A percentile compares a stretch with the other conserved stretches of the same genome.
These are phyloP conservation scores for Westerdykella aurantiaca DNA, from an alignment of 2,329 filamentous ascomycete genomes.

Conservation along the genomic window DNA sequence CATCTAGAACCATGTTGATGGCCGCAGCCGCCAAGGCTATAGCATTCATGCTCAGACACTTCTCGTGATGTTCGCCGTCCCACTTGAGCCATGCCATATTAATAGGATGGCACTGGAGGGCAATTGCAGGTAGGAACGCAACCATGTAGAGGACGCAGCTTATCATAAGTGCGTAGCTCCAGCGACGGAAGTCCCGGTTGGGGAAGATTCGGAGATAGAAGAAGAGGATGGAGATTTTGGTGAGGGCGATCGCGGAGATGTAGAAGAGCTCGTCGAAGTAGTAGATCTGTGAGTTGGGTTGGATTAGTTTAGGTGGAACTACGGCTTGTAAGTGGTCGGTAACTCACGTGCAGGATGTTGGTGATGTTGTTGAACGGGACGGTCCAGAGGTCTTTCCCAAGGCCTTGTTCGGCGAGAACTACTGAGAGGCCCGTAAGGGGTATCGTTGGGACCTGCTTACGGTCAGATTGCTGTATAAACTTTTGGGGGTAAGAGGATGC, in stretches of 20 bases:
- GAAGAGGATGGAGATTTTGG: slow-evolving; percentile 26
- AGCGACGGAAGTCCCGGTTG: slow-evolving; percentile 10
- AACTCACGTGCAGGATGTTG: slow-evolving; percentile 35
- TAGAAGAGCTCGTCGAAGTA: slow-evolving; percentile 21
- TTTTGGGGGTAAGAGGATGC: background rate
- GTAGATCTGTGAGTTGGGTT: slow-evolving; percentile 12
- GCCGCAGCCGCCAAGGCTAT: slow-evolving; percentile 25
- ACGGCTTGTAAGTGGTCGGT: background rate
- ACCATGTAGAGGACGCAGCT: slow-evolving; percentile 15
- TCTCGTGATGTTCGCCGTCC: slow-evolving; percentile 22
- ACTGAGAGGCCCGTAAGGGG: slow-evolving; percentile 17
- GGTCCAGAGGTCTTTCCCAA: slow-evolving; percentile 50
- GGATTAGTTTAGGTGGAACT: background rate
- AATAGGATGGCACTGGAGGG: slow-evolving; percentile 20
- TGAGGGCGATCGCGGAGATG: slow-evolving; percentile 15
- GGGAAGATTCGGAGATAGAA: slow-evolving; percentile 31
- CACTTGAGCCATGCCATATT: slow-evolving; percentile 19
- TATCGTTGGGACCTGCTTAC: slow-evolving; percentile 10
- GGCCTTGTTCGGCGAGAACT: slow-evolving; percentile 34
- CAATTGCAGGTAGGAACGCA: slow-evolving; percentile 13
- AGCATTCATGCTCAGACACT: slow-evolving; percentile 20
- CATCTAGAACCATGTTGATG: slow-evolving; percentile 29
- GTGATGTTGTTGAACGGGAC: slow-evolving; percentile 41
- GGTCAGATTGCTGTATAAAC: slow-evolving; percentile 2
- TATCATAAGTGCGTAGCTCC: slow-evolving; percentile 13